Evolutionary conservation across 1,139 yeast genomes (phyloP).

Genomic region (Yamadazyma pseudoaaseri): DNA sequence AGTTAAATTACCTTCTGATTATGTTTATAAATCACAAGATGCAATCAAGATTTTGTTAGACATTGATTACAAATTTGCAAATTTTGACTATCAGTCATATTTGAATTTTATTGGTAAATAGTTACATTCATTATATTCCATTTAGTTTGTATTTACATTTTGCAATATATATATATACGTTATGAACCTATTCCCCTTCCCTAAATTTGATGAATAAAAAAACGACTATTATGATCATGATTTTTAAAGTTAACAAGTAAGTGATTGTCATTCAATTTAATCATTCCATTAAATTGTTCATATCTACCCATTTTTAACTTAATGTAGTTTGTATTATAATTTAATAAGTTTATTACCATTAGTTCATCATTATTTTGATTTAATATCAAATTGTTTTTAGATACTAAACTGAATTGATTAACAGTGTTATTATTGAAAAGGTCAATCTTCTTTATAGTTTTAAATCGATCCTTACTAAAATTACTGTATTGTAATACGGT

Average conservation of each 20-base stretch:
- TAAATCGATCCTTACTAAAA: constrained; percentile 6
- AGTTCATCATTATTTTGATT: constrained; percentile 15
- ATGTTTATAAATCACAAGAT: constrained; percentile 61
- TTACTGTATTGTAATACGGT: constrained; percentile 8
- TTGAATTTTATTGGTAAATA: constrained; percentile 39
- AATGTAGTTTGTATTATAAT: constrained; percentile 9
- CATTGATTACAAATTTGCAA: constrained; percentile 60
- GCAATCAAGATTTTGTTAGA: constrained; percentile 61
- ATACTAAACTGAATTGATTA: constrained; percentile 14
- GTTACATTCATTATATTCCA: background rate
- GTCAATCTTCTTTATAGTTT: constrained; percentile 8
- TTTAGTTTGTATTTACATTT: too few species aligned
- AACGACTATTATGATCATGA: constrained; percentile 12
- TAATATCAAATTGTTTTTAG: constrained; percentile 13
- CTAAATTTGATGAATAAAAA: constrained; percentile 12
- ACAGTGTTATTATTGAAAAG: constrained; percentile 15
- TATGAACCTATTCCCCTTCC: too few species aligned
- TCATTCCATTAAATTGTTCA: constrained; percentile 16
- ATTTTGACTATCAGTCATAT: constrained; percentile 53
- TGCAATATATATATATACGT: background rate
- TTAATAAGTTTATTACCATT: constrained; percentile 12
- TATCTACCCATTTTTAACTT: constrained; percentile 5
- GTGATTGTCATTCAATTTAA: constrained; percentile 12
- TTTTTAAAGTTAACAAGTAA: constrained; percentile 13
- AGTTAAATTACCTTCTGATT: constrained; percentile 45